Conservation (phyloP, 208 protist species). For the Tetramitus jugosus region DNA sequence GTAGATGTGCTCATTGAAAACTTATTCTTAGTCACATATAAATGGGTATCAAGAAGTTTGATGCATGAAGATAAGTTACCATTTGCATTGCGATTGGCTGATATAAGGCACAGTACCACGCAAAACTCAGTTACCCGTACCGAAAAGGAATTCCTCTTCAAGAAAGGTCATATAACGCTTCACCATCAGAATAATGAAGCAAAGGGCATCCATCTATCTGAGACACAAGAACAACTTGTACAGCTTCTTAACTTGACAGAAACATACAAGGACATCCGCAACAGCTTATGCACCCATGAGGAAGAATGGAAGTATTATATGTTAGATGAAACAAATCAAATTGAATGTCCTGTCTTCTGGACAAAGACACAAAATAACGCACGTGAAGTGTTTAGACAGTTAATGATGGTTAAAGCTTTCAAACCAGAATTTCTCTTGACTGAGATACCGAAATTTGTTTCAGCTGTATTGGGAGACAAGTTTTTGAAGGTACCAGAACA, state of each 20-base stretch:
- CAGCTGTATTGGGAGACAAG: constrained; percentile 43
- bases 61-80: constrained; percentile 83
- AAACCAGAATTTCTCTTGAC: constrained; percentile 49
- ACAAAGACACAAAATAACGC: not conserved
- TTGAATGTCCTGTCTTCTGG: not conserved
- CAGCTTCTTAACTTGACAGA: not conserved
- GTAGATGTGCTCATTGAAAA: constrained; percentile 44
- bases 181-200: not conserved
- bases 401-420: constrained; percentile 54
- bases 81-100: constrained; percentile 80
- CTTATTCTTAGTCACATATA: constrained; percentile 62
- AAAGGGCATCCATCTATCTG: not conserved
- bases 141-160: not conserved
- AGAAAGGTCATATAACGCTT: not conserved
- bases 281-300: not conserved
- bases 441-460: constrained; percentile 36
- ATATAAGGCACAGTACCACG: constrained; percentile 54
- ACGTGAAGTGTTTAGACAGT: not conserved
- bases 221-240: not conserved
- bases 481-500: constrained; percentile 53
- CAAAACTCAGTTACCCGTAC: not conserved
- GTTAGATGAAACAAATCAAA: not conserved
- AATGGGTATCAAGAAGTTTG: constrained; percentile 70
- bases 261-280: not conserved
- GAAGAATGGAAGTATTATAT: not conserved